phyloP scores from a whole-genome alignment of 1,139 yeast genomes.

The Scheffersomyces insectosa region DNA sequence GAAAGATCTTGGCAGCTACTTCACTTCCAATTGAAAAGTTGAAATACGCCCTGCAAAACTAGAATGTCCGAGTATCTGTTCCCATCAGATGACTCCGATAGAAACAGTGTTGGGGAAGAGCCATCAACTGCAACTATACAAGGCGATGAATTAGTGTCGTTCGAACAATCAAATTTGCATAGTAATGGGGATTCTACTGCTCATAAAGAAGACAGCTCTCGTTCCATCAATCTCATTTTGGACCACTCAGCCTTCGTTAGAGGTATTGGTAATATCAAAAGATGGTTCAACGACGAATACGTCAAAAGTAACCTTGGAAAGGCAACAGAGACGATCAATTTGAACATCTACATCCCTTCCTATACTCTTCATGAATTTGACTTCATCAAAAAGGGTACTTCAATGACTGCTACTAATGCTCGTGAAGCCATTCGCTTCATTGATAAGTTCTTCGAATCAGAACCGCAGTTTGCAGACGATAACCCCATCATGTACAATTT shows the following conservation, averaged over 20 bases:
- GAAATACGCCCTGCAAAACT: background rate
- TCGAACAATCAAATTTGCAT: background rate
- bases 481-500: slow-evolving; percentile 20
- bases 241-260: slow-evolving; percentile 62
- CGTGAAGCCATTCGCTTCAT: slow-evolving; percentile 57
- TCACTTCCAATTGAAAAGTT: background rate
- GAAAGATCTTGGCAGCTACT: no score
- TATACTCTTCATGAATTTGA: slow-evolving; percentile 62
- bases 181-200: background rate
- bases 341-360: slow-evolving; percentile 47
- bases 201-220: background rate
- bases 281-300: slow-evolving; percentile 52
- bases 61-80: slow-evolving; percentile 5
- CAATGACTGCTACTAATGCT: slow-evolving; percentile 56
- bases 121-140: background rate
- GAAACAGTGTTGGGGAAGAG: no score
- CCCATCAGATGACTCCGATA: background rate
- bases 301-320: slow-evolving; percentile 22
- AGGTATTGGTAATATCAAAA: slow-evolving; percentile 59
- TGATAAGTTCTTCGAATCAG: slow-evolving; percentile 38
- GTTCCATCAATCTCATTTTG: slow-evolving; percentile 41
- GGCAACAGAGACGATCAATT: slow-evolving; percentile 18
- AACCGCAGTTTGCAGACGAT: slow-evolving; percentile 8
- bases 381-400: slow-evolving; percentile 52
- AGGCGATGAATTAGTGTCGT: slow-evolving; percentile 2